Base-by-base conservation (phyloP, 768 basidiomycete genomes). In the Termitomyces bulborhizus region DNA sequence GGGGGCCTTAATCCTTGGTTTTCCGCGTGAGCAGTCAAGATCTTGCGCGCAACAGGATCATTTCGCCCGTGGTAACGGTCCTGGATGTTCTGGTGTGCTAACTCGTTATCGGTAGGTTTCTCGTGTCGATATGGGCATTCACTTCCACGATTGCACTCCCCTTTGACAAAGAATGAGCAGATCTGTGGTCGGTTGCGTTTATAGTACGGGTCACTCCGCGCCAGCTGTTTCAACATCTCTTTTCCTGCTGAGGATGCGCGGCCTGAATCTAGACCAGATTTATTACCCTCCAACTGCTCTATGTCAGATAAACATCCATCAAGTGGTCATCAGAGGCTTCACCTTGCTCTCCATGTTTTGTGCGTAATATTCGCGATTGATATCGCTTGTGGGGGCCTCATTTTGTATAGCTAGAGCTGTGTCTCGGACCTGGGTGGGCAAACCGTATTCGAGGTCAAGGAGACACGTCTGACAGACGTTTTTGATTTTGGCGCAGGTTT, bases 71-170 rank as follows among this genome's bases (percentile, higher is more conserved):
- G 86, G 70, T 93, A 98, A 50, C 97, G 79, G 72, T 98, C 96
- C 63, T 90, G 86, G 49, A 98, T 86, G 65, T 93, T 98, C 71
- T 99, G 96, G 63, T 93, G 88, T 12, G 90, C 80, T 44, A 94
- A 69, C 40, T 86, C 92, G 57, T 88, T 90, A 62, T 93, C 81
- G 16, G 79, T 80, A 0, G 93, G 93, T 65, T 87, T 82, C 69
- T 99, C 97, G 64, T 98, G 96, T 57, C 95, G 89, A 70, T 93
- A 98, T 1, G 97, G 97, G 68, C 97, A 99, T 57, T 96, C 93
- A 13, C 74, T 72, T 6, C 97, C 97, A 42, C 97, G 83, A 40
- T 79, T 92, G 69, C 97, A 99, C 53, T 95, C 90, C 0, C 97
- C 97, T 72, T 98, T 99, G 48, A 80, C 86, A 66, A 86, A 98